These are phyloP conservation scores for Rhizopogon roseolus DNA, from an alignment of 768 basidiomycete genomes.

Conservation along the genomic window DNA sequence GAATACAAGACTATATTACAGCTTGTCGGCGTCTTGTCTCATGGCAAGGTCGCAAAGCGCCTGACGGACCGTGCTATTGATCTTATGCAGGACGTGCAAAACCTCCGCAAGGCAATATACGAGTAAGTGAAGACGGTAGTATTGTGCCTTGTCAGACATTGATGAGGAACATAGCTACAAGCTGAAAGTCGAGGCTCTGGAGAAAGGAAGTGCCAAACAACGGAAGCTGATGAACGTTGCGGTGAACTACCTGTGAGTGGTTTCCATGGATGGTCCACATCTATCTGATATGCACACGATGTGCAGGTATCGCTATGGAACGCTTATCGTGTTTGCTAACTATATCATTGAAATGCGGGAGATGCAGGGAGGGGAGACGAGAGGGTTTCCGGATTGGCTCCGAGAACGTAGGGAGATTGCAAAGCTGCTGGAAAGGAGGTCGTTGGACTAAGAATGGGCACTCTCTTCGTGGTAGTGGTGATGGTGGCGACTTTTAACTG, in stretches of 20 bases:
- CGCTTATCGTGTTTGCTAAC: slow-evolving; percentile 91
- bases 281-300: not conserved
- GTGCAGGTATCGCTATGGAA: slow-evolving; percentile 78
- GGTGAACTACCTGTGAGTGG: slow-evolving; percentile 79
- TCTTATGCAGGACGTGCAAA: slow-evolving; percentile 94
- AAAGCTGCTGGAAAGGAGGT: slow-evolving; percentile 59
- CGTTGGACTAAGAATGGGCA: slow-evolving; percentile 48
- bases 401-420: slow-evolving; percentile 81
- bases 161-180: slow-evolving; percentile 63
- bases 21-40: slow-evolving; percentile 85
- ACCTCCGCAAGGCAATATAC: slow-evolving; percentile 90
- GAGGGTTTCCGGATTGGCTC: slow-evolving; percentile 80
- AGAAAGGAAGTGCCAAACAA: slow-evolving; percentile 74
- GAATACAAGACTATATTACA: slow-evolving; percentile 97
- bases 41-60: slow-evolving; percentile 90
- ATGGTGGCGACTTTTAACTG: not conserved
- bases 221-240: slow-evolving; percentile 69
- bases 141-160: not conserved
- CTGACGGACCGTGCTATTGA: slow-evolving; percentile 88
- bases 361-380: slow-evolving; percentile 32
- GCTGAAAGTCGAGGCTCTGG: slow-evolving; percentile 80
- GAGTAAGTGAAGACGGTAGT: slow-evolving; percentile 52
- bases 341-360: slow-evolving; percentile 75
- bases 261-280: not conserved
- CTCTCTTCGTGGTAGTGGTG: not conserved